Percentiles rank a stretch among this genome's conserved stretches.
These are phyloP conservation scores for Geranomyces michiganensis DNA, from an alignment of 192 early-diverging fungal species.

Conservation along the genomic window DNA sequence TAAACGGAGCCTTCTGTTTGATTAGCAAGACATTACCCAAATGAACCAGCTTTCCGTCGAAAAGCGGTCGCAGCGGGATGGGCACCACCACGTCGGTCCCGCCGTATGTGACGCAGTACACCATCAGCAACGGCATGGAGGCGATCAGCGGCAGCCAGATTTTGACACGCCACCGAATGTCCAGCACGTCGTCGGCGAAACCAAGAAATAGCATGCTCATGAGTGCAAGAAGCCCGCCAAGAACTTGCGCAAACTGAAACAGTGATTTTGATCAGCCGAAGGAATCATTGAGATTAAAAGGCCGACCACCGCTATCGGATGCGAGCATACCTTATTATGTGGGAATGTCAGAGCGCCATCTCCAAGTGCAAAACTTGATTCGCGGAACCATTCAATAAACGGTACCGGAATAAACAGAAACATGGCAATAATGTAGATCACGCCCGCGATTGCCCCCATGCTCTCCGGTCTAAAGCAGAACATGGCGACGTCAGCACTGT, in stretches of 20 bases:
- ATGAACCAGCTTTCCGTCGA: constrained; percentile 72
- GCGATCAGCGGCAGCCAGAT: constrained; percentile 91
- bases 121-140: constrained; percentile 89
- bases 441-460: constrained; percentile 87
- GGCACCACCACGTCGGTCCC: constrained; percentile 86
- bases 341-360: constrained; percentile 53
- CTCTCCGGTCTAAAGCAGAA: constrained; percentile 76
- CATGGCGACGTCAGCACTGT: not conserved
- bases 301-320: not conserved
- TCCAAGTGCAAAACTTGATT: constrained; percentile 7
- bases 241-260: constrained; percentile 84
- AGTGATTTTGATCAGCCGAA: not conserved
- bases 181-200: constrained; percentile 97
- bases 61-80: constrained; percentile 70
- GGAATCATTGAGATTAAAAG: not conserved
- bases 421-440: constrained; percentile 83
- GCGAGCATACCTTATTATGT: constrained; percentile 62
- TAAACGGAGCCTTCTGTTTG: too few species aligned
- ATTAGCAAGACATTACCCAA: constrained; percentile 66
- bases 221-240: constrained; percentile 87
- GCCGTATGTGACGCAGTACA: constrained; percentile 90
- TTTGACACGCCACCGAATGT: constrained; percentile 96
- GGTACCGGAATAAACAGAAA: constrained; percentile 95
- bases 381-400: constrained; percentile 81
- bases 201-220: constrained; percentile 97